A percentile compares a stretch with the other conserved stretches of the same genome.
phyloP scores from a whole-genome alignment of 495 filamentous ascomycete species.

The Penicillium steckii region DNA sequence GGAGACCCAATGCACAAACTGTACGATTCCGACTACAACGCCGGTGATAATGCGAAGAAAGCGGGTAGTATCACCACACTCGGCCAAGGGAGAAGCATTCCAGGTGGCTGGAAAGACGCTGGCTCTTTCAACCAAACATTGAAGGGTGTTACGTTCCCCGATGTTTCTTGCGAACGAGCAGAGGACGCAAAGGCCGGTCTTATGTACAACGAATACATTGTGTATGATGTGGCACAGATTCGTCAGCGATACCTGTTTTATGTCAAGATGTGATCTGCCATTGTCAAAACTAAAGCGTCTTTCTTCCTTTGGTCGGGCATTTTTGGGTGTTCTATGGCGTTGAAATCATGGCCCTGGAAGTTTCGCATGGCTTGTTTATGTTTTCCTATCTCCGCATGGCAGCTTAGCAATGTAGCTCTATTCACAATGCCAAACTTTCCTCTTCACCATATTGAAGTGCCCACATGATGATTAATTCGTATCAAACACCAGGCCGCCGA shows the following conservation, averaged over 20 bases:
- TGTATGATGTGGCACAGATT: conserved; percentile 75
- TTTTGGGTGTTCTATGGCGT: too few relatives aligned
- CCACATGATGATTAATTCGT: too few relatives aligned
- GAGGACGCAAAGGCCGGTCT: not conserved
- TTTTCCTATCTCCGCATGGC: too few relatives aligned
- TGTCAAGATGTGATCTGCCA: conserved; percentile 40
- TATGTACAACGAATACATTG: conserved; percentile 59
- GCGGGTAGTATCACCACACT: conserved; percentile 62
- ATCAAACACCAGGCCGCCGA: too few relatives aligned
- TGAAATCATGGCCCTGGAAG: too few relatives aligned
- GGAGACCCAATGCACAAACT: conserved; percentile 68
- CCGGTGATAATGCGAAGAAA: conserved; percentile 59
- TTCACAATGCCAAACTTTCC: too few relatives aligned
- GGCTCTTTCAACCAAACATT: conserved; percentile 58
- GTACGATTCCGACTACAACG: conserved; percentile 49
- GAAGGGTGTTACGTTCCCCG: conserved; percentile 62
- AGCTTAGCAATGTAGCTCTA: too few relatives aligned
- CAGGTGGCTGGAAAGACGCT: conserved; percentile 75
- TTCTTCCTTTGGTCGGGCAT: too few relatives aligned
- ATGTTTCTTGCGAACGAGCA: conserved; percentile 9
- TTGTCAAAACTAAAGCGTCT: too few relatives aligned
- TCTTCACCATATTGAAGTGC: too few relatives aligned
- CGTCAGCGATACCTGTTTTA: conserved; percentile 74
- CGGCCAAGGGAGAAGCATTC: conserved; percentile 61
- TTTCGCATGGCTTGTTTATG: too few relatives aligned